Conservation (phyloP, 1,284 basidiomycete genomes). For the Sparassis latifolia region DNA sequence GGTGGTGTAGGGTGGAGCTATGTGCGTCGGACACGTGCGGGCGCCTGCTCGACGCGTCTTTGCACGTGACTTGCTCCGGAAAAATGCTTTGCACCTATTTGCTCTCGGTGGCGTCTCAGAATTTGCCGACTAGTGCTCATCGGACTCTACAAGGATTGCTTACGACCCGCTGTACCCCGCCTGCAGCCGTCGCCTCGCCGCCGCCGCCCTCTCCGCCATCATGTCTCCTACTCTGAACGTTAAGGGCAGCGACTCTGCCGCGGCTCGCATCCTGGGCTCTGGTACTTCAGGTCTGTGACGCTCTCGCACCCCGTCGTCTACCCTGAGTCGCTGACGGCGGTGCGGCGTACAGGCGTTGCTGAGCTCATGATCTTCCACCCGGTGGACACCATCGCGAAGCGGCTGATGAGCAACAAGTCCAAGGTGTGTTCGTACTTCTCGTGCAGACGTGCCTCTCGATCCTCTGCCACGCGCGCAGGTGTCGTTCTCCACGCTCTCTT, state of each 20-base stretch:
- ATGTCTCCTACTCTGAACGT: conserved; percentile 61
- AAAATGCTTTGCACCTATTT: conserved; percentile 1
- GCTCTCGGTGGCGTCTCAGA: conserved; percentile 1
- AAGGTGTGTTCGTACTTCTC: conserved; percentile 40
- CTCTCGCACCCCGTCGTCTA: neutral
- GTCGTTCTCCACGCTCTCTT: conserved; percentile 52
- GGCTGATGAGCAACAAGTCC: conserved; percentile 94
- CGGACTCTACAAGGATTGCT: too few species aligned
- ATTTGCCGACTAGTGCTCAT: too few species aligned
- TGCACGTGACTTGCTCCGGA: too few species aligned
- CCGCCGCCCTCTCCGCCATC: neutral
- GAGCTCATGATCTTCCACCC: conserved; percentile 91
- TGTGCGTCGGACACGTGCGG: too few species aligned
- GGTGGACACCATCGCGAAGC: conserved; percentile 94
- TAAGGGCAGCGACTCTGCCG: conserved; percentile 81
- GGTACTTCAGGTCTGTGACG: conserved; percentile 73
- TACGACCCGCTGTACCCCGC: neutral
- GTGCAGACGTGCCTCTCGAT: neutral
- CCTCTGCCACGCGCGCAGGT: conserved; percentile 38
- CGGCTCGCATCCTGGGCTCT: conserved; percentile 88
- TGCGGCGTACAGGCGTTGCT: conserved; percentile 67
- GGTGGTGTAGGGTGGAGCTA: too few species aligned
- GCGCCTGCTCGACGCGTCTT: too few species aligned
- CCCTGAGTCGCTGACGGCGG: neutral
- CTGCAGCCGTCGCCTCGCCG: neutral